Evolutionary conservation across 139 green algal genomes (phyloP), one percentile per base, ranked within the genome.

Genomic region (Cymbomonas tetramitiformis): DNA sequence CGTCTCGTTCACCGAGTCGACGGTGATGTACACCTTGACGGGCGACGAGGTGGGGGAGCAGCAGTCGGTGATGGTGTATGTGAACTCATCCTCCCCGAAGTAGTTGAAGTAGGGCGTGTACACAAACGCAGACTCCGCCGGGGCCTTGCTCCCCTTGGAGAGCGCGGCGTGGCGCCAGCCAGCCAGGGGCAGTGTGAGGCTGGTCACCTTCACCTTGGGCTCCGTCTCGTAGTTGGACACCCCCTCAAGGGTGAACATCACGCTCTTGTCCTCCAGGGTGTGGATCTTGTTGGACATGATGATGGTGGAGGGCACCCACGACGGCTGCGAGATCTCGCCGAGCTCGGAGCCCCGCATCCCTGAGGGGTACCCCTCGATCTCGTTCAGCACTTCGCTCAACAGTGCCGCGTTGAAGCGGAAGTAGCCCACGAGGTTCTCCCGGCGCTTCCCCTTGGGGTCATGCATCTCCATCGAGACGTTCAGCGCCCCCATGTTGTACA

Each of bases 271-370:
- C 18, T 65, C 31, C 31, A 12, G 12, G 12, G 33, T 40, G 12
- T 43, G 12, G 36, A 43, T 43, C 36, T 12, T 43, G 36, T 43
- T 15, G 36, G 12, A 43, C 36, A 43, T 12, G 9, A 29, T 43
- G 28, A 65, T 25, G 10, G 48, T 59, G 10, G 57, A 65, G 6
- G 48, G 30, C 18, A 59, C 33, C 12, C 44, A 30, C 44, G 25
- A 19, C n/a, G 57, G 57, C 31, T 65, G 44, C 26, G 57, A n/a
- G n/a, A n/a, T n/a, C n/a, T n/a, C n/a, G n/a, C n/a, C n/a, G n/a
- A n/a, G n/a, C n/a, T n/a, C n/a, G n/a, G n/a, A n/a, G n/a, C n/a
- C n/a, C n/a, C n/a, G n/a, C n/a, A n/a, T n/a, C n/a, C n/a, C n/a
- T n/a, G n/a, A n/a, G n/a, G n/a, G n/a, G n/a, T n/a, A n/a, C n/a